phyloP scores from a whole-genome alignment of 1,284 basidiomycete species.

The Ustilago lituana region DNA sequence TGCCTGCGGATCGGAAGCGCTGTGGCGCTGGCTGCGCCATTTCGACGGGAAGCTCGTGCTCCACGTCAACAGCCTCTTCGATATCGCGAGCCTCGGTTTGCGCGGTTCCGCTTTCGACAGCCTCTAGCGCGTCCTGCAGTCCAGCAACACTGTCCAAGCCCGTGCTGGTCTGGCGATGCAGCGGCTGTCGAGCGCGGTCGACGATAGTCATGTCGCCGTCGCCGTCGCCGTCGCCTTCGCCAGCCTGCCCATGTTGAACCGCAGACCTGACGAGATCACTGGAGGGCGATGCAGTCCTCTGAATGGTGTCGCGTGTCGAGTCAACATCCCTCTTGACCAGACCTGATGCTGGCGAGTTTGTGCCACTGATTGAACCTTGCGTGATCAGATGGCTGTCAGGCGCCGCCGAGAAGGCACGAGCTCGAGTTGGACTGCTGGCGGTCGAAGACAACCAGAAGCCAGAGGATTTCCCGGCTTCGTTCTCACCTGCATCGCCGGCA shows the following conservation, averaged over 20 bases:
- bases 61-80: neutral
- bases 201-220: conserved; percentile 46
- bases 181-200: conserved; percentile 21
- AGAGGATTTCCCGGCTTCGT: conserved; percentile 11
- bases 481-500: conserved; percentile 17
- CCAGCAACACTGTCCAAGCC: conserved; percentile 4
- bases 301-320: conserved; percentile 5
- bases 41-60: conserved; percentile 4
- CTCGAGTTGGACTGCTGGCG: conserved; percentile 31
- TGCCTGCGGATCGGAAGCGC: conserved; percentile 34
- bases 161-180: conserved; percentile 15
- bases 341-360: conserved; percentile 56
- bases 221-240: conserved; percentile 17
- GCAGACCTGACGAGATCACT: neutral
- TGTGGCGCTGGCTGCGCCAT: conserved; percentile 11
- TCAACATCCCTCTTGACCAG: conserved; percentile 14
- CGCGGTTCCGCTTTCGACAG: conserved; percentile 74
- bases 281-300: conserved; percentile 6
- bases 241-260: neutral
- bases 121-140: neutral
- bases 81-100: conserved; percentile 82
- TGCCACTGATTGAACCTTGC: conserved; percentile 34
- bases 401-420: conserved; percentile 27
- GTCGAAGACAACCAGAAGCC: conserved; percentile 25
- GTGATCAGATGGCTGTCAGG: conserved; percentile 5